Conservation (phyloP, 805 yeast species). For the Candida namnaoensis region DNA sequence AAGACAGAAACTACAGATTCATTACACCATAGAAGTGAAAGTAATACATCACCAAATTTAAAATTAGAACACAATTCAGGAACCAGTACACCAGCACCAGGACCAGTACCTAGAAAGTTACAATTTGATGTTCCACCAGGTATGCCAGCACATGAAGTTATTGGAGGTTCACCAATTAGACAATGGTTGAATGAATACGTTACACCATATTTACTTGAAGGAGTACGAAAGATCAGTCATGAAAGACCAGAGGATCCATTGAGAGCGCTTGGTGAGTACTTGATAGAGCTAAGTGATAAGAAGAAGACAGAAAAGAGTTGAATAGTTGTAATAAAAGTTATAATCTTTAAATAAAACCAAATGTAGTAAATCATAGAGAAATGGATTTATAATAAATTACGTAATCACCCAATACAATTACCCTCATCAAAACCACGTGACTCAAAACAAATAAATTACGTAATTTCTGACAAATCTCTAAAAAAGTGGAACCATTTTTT, state of each 20-base stretch:
- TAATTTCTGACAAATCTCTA: no score
- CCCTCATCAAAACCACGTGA: no score
- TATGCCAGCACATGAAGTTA: conserved; percentile 33
- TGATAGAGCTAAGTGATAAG: conserved; percentile 28
- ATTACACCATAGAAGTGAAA: no score
- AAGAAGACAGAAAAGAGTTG: background rate
- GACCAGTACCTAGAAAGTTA: conserved; percentile 10
- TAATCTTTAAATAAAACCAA: no score
- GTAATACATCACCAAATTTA: background rate
- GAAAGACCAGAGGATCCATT: conserved; percentile 47
- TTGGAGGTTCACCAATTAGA: conserved; percentile 68
- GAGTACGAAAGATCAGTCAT: conserved; percentile 45
- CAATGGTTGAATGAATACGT: conserved; percentile 58
- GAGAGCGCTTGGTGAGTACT: conserved; percentile 41
- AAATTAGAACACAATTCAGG: background rate
- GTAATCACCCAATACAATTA: no score
- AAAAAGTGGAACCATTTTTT: no score
- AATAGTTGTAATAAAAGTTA: no score
- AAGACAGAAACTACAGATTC: background rate
- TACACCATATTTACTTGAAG: conserved; percentile 56
- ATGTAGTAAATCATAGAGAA: no score
- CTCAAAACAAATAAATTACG: no score
- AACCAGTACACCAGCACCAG: conserved; percentile 5
- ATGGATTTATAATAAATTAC: no score
- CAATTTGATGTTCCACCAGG: conserved; percentile 13